Evolutionary conservation across 2,329 filamentous ascomycete species (phyloP), one percentile per base, ranked within the genome.

Genomic region (Fusarium sp.): DNA sequence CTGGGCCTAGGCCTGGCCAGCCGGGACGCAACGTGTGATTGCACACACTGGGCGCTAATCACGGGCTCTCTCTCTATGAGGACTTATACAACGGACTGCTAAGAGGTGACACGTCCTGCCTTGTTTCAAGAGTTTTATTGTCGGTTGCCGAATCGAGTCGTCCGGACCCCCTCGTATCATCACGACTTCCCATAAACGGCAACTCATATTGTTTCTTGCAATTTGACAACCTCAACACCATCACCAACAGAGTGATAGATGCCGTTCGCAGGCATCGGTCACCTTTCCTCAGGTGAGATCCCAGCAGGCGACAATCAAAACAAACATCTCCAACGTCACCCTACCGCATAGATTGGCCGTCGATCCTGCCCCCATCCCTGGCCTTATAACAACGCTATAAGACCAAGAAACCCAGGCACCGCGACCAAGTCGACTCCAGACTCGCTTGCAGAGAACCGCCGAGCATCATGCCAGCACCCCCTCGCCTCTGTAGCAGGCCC

Each of bases 321-420:
- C 52, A 72, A 74, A 72, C 72, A 69, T 74, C 54, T 50, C 67
- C 67, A 60, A 60, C 71, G 65, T 33, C 43, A 68, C 68, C 61
- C 61, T 70, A 68, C 41, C 48, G 48, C 48, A 72, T 61, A 57
- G 62, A 58, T 52, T 69, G 72, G 41, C 39, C 50, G 72, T 43
- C 72, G 72, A 74, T 72, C 68, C 59, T 65, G 58, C 50, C 29
- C 29, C 20, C 10, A 74, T 59, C 72, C 72, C 68, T 75, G 72
- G 35, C 24, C 52, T 75, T 75, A 73, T 73, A 73, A 75, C 39
- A 61, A 14, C 48, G 39, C 63, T 59, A 57, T 43, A 43, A 48
- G 50, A 29, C 35, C 29, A 31, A 31, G 33, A 41, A 37, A 60
- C 10, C 29, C 29, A 11, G 33, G 29, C 16, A 31, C 27, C 31